Conservation (phyloP, 495 filamentous ascomycete genomes). For the Corynascus novoguineensis region DNA sequence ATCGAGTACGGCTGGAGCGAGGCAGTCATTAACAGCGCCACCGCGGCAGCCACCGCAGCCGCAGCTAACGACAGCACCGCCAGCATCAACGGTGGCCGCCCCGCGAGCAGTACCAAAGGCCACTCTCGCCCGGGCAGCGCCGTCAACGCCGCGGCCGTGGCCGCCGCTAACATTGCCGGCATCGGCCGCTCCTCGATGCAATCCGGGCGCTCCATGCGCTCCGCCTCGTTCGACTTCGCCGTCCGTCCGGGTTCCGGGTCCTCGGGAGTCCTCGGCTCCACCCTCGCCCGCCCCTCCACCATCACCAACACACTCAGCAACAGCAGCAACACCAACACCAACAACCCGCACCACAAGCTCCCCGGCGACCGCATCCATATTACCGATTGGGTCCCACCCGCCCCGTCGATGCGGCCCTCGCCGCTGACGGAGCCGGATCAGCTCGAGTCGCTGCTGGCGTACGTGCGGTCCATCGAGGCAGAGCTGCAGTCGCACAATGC, state of each 20-base stretch:
- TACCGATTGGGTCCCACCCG: conserved; percentile 89
- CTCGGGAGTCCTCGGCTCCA: conserved; percentile 56
- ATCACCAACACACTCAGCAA: neutral
- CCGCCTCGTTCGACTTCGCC: conserved; percentile 39
- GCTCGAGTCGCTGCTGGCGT: conserved; percentile 62
- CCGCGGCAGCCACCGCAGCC: conserved; percentile 43
- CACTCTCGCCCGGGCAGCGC: conserved; percentile 42
- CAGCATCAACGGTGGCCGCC: conserved; percentile 18
- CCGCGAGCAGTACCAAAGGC: conserved; percentile 26
- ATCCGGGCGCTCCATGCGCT: conserved; percentile 38
- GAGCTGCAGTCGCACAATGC: conserved; percentile 86
- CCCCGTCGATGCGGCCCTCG: conserved; percentile 80
- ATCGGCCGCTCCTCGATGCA: conserved; percentile 37
- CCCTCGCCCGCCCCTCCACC: conserved; percentile 27
- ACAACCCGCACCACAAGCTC: conserved; percentile 40
- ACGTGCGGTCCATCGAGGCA: conserved; percentile 79
- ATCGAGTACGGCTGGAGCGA: conserved; percentile 98
- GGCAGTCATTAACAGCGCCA: conserved; percentile 69
- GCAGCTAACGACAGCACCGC: conserved; percentile 41
- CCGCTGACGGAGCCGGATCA: conserved; percentile 74
- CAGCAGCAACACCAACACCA: conserved; percentile 1
- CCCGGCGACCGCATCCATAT: conserved; percentile 84
- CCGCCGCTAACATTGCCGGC: conserved; percentile 10
- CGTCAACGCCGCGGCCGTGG: conserved; percentile 21
- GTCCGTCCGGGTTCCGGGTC: conserved; percentile 49